Evolutionary conservation across 2,329 filamentous ascomycete genomes (phyloP), one percentile per base, ranked within the genome.

Genomic region (Hawksworthiomyces lignivorus): DNA sequence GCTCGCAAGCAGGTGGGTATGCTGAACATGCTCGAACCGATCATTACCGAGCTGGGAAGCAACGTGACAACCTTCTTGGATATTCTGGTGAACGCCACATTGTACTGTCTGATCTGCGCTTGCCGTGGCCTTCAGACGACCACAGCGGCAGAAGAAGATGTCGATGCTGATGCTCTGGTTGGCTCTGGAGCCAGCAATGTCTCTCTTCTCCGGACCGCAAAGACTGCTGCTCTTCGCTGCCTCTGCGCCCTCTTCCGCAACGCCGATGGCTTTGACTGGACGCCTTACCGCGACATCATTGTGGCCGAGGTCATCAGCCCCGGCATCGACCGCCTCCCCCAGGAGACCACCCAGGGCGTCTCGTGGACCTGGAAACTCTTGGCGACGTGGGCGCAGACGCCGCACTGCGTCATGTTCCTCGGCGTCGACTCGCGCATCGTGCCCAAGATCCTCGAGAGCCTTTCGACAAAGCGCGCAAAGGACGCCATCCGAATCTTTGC

Each of bases 271-370:
- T 83, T 83, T 47, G 72, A 84, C 38, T 94, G 89, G 84, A 69
- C 68, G 2, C 67, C 72, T 1, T 94, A 89, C 57, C 73, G 85
- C 28, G 70, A 75, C 8, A 62, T 75, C 1, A 81, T 97, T 39
- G 77, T 92, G 40, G 67, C 75, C 21, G 82, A 95, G 55, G 67
- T 94, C 20, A 72, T 98, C 34, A 78, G 77, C 39, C 87, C 87
- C 15, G 76, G 87, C 50, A 68, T 97, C 15, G 75, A 82, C 3
- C 86, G 84, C 44, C 76, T 98, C 41, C 78, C 88, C 0, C 70
- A 76, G 5, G 92, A 98, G 64, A 95, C 87, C 32, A 84, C 87
- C 0, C 89, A 98, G 57, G 87, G 87, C 12, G 71, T 96, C 7
- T 97, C 92, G 3, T 85, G 82, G 14, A 75, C 88, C 30, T 73